Evolutionary conservation across 2,329 filamentous ascomycete genomes (phyloP), one percentile per base, ranked within the genome.

Genomic region (Colletotrichum sp.): DNA sequence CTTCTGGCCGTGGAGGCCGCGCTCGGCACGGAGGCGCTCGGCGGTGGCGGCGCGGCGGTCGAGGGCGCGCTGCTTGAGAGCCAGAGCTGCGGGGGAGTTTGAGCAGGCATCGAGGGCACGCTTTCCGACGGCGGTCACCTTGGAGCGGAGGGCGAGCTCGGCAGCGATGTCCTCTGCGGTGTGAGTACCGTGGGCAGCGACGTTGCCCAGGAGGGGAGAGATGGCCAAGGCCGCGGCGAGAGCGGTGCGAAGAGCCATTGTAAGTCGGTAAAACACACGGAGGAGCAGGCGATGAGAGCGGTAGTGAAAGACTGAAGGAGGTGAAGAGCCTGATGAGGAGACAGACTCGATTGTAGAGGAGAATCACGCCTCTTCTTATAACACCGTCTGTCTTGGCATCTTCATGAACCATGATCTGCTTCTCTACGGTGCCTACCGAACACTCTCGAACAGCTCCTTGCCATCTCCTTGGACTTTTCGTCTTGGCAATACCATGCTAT

Each of bases 101-200:
- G 85, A 81, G 73, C 87, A 88, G 71, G 84, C 80, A 63, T 81
- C 82, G 18, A 88, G 82, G 16, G 86, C 85, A 32, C 87, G 84
- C 49, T 82, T 82, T 63, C 80, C 83, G 44, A 81, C 9, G 32
- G 76, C 75, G 15, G 83, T 83, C 55, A 85, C 83, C 66, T 82
- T 80, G 32, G 80, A 81, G n/a, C 80, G 76, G 30, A 85, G 78
- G 74, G 83, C 83, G 21, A 83, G 80, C 80, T 83, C 83, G 64
- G 84, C 81, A 60, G 81, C 78, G 8, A 78, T 72, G 24, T 76
- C 69, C 60, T 79, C 78, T 62, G 84, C 82, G 16, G 79, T 75
- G 79, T 84, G 80, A 63, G 82, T 83, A 9, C 83, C 82, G 68
- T 85, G 84, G 28, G 83, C 83, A 49, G 76, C 71, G 64, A 78